Evolutionary conservation across 2,329 filamentous ascomycete species (phyloP).

Genomic region (Scedosporium dehoogii): DNA sequence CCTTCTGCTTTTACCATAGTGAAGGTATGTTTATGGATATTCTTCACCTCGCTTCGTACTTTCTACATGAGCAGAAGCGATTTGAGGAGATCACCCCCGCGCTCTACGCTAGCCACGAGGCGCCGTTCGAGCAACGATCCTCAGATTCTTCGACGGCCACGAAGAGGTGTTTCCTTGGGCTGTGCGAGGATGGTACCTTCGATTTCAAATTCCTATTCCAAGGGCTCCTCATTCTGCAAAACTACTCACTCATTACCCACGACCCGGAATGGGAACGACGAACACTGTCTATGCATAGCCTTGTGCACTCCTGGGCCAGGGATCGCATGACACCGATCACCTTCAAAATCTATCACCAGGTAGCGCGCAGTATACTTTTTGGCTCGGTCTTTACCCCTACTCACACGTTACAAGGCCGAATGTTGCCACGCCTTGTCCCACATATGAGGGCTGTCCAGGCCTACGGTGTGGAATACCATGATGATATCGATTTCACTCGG

Average conservation of each 20-base stretch:
- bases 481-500: neutral
- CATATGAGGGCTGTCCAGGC: slow-evolving; percentile 4
- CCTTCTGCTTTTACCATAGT: slow-evolving; percentile 20
- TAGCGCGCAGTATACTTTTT: slow-evolving; percentile 6
- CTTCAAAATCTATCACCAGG: neutral
- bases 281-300: slow-evolving; percentile 14
- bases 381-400: neutral
- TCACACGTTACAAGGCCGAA: neutral
- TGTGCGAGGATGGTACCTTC: neutral
- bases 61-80: neutral
- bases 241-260: neutral
- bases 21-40: slow-evolving; percentile 11
- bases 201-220: neutral
- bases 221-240: neutral
- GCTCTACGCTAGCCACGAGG: neutral
- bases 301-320: slow-evolving; percentile 16
- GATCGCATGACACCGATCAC: slow-evolving; percentile 6
- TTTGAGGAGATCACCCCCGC: neutral
- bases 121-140: neutral
- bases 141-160: neutral
- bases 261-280: neutral
- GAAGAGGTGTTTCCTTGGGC: neutral
- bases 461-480: neutral
- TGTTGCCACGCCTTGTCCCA: neutral
- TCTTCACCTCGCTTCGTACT: slow-evolving; percentile 10